A percentile compares a stretch with the other conserved stretches of the same genome.
phyloP scores from a whole-genome alignment of 2,329 filamentous ascomycete species.

The Paramyrothecium roridum region DNA sequence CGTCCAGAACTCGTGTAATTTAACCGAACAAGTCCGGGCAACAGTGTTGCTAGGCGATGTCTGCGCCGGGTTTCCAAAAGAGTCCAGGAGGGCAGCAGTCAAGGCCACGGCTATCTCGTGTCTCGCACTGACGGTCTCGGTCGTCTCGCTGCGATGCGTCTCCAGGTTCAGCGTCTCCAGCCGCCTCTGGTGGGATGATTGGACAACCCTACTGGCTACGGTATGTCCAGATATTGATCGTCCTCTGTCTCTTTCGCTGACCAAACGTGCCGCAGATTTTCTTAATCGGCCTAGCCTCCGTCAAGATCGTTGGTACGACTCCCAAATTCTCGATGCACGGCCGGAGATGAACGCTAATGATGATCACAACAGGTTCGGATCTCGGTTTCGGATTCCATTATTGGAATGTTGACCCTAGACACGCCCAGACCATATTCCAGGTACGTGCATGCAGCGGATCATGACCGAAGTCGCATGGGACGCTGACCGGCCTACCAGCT shows the following conservation, averaged over 20 bases:
- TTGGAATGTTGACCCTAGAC: neutral
- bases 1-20: too few relatives aligned
- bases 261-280: neutral
- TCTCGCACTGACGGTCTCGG: neutral
- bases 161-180: neutral
- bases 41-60: too few relatives aligned
- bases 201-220: neutral
- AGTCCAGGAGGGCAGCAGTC: neutral
- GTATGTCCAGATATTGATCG: neutral
- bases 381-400: conserved; percentile 1
- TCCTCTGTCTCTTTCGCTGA: neutral
- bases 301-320: neutral
- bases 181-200: conserved; percentile 4
- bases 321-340: neutral
- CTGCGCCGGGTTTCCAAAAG: too few relatives aligned
- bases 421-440: neutral
- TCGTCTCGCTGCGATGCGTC: neutral
- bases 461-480: neutral
- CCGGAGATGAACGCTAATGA: neutral
- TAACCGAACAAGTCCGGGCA: too few relatives aligned
- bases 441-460: neutral
- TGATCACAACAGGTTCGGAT: neutral
- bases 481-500: neutral
- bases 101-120: neutral
- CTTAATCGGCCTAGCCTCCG: neutral